Evolutionary conservation across 495 filamentous ascomycete species (phyloP), one percentile per base, ranked within the genome.

Genomic region (Penicillium coffeae): DNA sequence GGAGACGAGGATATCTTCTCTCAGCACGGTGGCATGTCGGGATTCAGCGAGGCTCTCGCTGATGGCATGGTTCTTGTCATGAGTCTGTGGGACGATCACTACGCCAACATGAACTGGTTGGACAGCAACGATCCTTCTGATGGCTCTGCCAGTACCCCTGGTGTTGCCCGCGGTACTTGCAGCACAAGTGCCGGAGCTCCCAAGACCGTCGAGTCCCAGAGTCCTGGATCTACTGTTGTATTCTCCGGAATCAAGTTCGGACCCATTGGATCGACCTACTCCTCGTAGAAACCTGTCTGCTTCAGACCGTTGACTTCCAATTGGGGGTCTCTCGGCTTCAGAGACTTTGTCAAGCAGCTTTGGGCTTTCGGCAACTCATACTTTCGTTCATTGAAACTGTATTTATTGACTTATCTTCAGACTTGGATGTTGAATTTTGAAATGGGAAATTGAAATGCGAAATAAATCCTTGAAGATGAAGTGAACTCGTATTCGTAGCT

Each of bases 101-200:
- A 75, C 19, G 70, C 76, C 69, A 78, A 88, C 72, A 92, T 91
- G 88, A 77, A 86, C 55, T 92, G 88, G 88, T 82, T 93, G 58
- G 88, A 91, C 74, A 82, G 82, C 62, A 78, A 71, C 67, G 89
- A 83, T 74, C 88, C 88, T 3, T 67, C 74, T 34, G 74, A 75
- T 58, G 74, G 66, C 2, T 73, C 74, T 14, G 68, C 76, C 33
- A 72, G 73, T 48, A 59, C 57, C 9, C 84, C 85, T 27, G 88
- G 88, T 65, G 76, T 79, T 44, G 75, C 75, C 55, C 86, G 88
- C 64, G 88, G 88, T 42, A 76, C 78, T 48, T 93, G 88, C 68
- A 42, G 77, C 35, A 75, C 73, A 45, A 73, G 70, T 58, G 82
- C 78, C 16, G 87, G 86, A 53, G 74, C 72, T 25, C 86, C 88